Evolutionary conservation across 1,284 basidiomycete genomes (phyloP).

Genomic region (Trichosporon sp.): DNA sequence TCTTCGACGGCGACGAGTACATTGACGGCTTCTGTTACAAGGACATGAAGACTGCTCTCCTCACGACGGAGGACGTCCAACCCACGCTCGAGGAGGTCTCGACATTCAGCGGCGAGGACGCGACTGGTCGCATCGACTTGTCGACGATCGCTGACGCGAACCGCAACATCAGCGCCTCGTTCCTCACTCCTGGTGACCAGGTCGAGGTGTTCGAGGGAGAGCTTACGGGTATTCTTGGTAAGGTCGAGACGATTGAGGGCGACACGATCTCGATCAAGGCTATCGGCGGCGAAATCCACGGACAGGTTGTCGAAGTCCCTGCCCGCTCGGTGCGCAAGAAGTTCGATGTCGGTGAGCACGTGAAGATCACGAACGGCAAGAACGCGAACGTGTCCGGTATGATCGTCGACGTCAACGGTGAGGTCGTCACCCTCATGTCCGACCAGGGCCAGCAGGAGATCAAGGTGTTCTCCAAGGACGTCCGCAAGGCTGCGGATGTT

Average conservation of each 20-base stretch:
- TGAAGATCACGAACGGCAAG: constrained; percentile 95
- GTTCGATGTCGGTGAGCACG: constrained; percentile 96
- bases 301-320: constrained; percentile 76
- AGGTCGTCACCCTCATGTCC: constrained; percentile 94
- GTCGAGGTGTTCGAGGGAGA: constrained; percentile 98
- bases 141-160: constrained; percentile 54
- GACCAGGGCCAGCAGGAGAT: constrained; percentile 97
- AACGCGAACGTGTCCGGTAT: constrained; percentile 95
- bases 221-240: constrained; percentile 88
- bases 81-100: constrained; percentile 96
- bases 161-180: constrained; percentile 63
- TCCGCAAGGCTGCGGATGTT: constrained; percentile 95
- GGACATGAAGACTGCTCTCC: constrained; percentile 80
- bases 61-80: constrained; percentile 86
- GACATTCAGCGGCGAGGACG: constrained; percentile 69
- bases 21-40: constrained; percentile 95
- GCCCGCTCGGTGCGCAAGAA: constrained; percentile 88
- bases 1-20: constrained; percentile 92
- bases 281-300: constrained; percentile 65
- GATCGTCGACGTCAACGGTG: constrained; percentile 87
- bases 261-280: constrained; percentile 82
- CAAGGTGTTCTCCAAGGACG: constrained; percentile 94
- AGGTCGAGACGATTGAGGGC: constrained; percentile 83
- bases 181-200: constrained; percentile 95
- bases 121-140: constrained; percentile 48